Evolutionary conservation across 768 basidiomycete genomes (phyloP), one percentile per base, ranked within the genome.

Genomic region (Tricholoma bakamatsutake): DNA sequence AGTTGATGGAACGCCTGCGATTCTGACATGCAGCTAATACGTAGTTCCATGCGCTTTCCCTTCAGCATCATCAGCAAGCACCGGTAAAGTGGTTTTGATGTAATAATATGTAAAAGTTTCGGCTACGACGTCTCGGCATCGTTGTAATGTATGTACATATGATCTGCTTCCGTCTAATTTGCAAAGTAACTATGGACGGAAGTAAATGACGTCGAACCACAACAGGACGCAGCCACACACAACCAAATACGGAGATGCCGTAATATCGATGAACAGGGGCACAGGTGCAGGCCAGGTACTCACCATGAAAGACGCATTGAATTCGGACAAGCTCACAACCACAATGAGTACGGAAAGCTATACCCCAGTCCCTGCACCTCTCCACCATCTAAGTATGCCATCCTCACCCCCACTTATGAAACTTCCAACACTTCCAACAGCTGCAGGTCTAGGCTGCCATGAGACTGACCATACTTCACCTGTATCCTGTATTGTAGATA

Each of bases 401-500:
- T 90, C 88, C 59, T 90, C 85, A 2, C 87, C 87, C 15, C 87
- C 88, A 54, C 75, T 87, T 21, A 89, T 81, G 64, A 88, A 92
- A 2, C 83, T 82, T 18, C 85, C 84, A 2, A 83, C 78, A 1
- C 76, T 76, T 0, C 81, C 82, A 8, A 71, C 64, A 1, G 78
- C 73, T 3, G 87, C 70, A 15, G 80, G 76, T 62, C 76, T 80
- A 5, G 88, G 88, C 35, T 84, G 75, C 90, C 91, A 93, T 5
- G 87, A 83, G 1, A 92, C 88, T 12, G 82, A 77, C 91, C 91
- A 93, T 1, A 93, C 87, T 62, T 92, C 90, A 18, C 86, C 86
- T 1, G 81, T 80, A 53, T 92, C 90, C 65, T 87, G 82, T 5
- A 88, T 75, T 0, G 89, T 92, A 18, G 85, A 88, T 17, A 93